Conservation (phyloP, 2,329 filamentous ascomycete genomes). For the Coniochaeta sp. region DNA sequence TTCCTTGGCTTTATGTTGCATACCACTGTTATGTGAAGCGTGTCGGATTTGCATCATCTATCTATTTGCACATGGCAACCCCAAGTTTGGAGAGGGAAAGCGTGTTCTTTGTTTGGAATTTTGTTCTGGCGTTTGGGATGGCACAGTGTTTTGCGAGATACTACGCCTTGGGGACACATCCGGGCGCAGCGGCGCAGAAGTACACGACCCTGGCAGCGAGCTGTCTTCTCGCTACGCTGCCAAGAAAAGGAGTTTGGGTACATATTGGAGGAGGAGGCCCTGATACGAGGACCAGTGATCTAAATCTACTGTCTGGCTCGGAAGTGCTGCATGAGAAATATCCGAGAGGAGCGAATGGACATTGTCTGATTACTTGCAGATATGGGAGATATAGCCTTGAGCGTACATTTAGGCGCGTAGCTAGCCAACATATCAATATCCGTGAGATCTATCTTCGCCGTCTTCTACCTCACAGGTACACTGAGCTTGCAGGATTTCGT, state of each 20-base stretch:
- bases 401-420: too few species aligned
- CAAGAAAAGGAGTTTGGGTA: background rate
- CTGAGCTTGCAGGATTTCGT: too few species aligned
- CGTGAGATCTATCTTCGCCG: too few species aligned
- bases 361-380: too few species aligned
- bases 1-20: background rate
- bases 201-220: background rate
- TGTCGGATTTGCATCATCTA: background rate
- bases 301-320: background rate
- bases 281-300: background rate
- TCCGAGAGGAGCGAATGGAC: too few species aligned
- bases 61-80: background rate
- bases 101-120: background rate
- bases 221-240: background rate
- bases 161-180: too few species aligned
- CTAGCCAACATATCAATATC: too few species aligned
- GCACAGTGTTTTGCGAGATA: too few species aligned
- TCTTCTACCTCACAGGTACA: too few species aligned
- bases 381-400: too few species aligned
- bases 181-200: background rate
- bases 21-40: background rate
- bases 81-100: background rate
- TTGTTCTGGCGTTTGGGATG: background rate
- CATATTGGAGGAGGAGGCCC: background rate
- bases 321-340: conserved; percentile 2